Evolutionary conservation across 441 rosid genomes (phyloP).

Genomic region (Pelargonium australe): DNA sequence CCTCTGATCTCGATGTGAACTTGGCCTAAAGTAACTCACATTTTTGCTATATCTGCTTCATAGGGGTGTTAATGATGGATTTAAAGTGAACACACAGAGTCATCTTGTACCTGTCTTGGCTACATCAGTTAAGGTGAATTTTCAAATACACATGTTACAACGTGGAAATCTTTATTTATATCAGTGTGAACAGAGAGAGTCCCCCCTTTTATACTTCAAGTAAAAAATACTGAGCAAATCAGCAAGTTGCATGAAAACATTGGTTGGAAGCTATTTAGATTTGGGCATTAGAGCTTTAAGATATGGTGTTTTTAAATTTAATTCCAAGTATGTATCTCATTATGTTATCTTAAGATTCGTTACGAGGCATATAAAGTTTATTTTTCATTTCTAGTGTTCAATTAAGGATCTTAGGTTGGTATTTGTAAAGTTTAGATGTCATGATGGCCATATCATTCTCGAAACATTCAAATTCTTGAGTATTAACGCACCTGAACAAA

Average conservation of each 20-base stretch:
- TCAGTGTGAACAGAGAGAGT: too few species aligned
- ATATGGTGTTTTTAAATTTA: background rate
- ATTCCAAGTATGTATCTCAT: too few species aligned
- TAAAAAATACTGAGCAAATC: too few species aligned
- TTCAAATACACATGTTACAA: background rate
- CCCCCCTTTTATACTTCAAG: too few species aligned
- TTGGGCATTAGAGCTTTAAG: background rate
- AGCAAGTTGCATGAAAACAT: background rate
- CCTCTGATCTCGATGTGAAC: background rate
- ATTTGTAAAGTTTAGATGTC: background rate
- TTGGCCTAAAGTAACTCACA: background rate
- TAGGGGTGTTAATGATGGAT: conserved; percentile 88
- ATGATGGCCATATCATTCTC: background rate
- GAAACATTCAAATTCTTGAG: background rate
- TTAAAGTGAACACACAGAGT: conserved; percentile 81
- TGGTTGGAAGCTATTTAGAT: background rate
- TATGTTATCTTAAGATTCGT: too few species aligned
- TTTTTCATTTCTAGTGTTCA: background rate
- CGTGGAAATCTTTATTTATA: background rate
- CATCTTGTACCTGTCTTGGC: conserved; percentile 89
- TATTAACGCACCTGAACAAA: background rate
- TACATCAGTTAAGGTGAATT: conserved; percentile 70
- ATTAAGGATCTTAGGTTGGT: background rate
- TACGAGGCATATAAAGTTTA: too few species aligned
- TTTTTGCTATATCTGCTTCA: conserved; percentile 20